Evolutionary conservation across 352 stramenopile genomes (phyloP), one percentile per base, ranked within the genome.

Genomic region (Pythium aphanidermatum): DNA sequence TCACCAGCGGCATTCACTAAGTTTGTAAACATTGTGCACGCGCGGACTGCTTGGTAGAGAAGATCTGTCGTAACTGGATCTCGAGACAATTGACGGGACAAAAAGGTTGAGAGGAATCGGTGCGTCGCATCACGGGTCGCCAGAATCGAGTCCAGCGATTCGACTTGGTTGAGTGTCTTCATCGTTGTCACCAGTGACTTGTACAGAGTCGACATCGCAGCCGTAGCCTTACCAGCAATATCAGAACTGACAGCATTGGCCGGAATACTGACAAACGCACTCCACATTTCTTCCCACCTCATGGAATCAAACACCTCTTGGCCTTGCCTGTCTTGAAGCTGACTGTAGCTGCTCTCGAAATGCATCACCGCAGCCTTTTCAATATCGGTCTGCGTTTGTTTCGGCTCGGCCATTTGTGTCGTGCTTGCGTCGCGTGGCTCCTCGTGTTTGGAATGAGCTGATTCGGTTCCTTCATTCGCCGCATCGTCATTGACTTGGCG

Each of bases 21-120:
- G 5, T 63, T 82, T 2, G 71, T 81, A 24, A 67, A 77, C 21
- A 85, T 68, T 51, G 79, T 87, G 16, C 74, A 86, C 29, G 59
- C 73, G 20, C 79, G 71, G 12, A 88, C 64, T 21, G 41, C 38
- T 25, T 83, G 77, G 36, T 82, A 86, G 2, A 81, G 29, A 1
- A 82, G 39, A 16, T 83, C 65, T 19, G 55, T 66, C 0, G 44
- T 42, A 0, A 4, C 17, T 0, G 20, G 32, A 11, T 48, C 12
- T 2, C 10, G 29, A 1, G 11, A 17, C 5, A 35, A 33, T 10
- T 40, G 32, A 20, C 36, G 46, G 3, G 31, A 35, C 3, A 57
- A 12, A 39, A 44, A 44, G 1, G 16, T 21, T n/a, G 49, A 39
- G 5, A 68, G 28, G n/a, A 65, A 57, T 10, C 40, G 47, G 39